These are phyloP conservation scores for Berkeleyomyces rouxiae DNA, from an alignment of 2,329 filamentous ascomycete genomes.

Conservation along the genomic window DNA sequence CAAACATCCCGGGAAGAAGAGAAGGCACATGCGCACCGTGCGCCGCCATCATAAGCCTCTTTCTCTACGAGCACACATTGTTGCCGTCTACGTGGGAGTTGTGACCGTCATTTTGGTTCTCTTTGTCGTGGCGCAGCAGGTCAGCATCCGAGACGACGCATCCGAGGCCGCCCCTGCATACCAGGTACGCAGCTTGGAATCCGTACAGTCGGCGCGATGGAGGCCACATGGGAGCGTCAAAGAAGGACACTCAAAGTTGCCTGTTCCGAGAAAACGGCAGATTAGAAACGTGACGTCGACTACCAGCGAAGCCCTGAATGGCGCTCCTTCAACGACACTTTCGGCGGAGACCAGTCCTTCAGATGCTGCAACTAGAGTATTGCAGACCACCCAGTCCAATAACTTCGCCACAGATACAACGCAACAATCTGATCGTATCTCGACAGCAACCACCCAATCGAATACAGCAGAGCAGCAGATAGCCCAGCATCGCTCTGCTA, in stretches of 20 bases:
- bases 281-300: background rate
- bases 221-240: background rate
- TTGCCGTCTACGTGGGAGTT: background rate
- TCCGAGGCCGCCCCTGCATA: background rate
- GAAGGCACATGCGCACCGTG: background rate
- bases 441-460: too few relatives aligned
- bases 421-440: too few relatives aligned
- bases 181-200: constrained; percentile 1
- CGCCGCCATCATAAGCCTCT: constrained; percentile 4
- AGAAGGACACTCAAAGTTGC: background rate
- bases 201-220: background rate
- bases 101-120: constrained; percentile 1
- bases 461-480: too few relatives aligned
- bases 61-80: background rate
- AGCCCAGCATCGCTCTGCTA: too few relatives aligned
- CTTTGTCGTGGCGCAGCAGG: constrained; percentile 1
- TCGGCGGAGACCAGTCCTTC: too few relatives aligned
- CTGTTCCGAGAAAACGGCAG: background rate
- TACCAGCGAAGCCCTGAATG: background rate
- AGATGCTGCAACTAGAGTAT: too few relatives aligned
- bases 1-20: background rate
- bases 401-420: too few relatives aligned
- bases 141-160: constrained; percentile 1
- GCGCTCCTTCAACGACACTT: too few relatives aligned
- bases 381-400: too few relatives aligned